These are phyloP conservation scores for Oryza punctata DNA, from an alignment of 176 grass and related monocot genomes.

Conservation along the genomic window DNA sequence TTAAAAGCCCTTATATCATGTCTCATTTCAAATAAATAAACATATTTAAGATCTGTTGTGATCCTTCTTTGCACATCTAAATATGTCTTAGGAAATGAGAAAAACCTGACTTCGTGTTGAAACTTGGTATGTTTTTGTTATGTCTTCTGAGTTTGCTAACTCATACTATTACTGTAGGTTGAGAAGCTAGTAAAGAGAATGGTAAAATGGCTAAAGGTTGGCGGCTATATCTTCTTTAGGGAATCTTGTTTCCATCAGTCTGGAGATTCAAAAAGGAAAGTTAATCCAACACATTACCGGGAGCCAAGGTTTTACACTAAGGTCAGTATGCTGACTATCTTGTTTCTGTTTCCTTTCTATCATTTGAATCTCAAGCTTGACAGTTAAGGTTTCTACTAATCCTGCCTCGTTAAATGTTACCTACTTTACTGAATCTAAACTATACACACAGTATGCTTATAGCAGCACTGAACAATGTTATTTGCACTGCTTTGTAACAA, in stretches of 20 bases:
- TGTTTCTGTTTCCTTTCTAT: background rate
- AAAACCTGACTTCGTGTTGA: background rate
- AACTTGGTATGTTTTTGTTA: background rate
- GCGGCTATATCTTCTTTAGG: slow-evolving; percentile 94
- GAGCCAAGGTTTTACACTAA: slow-evolving; percentile 95
- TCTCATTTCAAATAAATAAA: slow-evolving; percentile 4
- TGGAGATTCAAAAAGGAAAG: slow-evolving; percentile 96
- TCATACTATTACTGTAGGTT: slow-evolving; percentile 53
- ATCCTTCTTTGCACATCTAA: background rate
- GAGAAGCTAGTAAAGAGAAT: slow-evolving; percentile 78
- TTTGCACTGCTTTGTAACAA: background rate
- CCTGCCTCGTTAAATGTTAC: background rate
- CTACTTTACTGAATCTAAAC: slow-evolving; percentile 2
- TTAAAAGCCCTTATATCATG: background rate
- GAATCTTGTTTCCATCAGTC: slow-evolving; percentile 99
- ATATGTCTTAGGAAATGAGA: slow-evolving; percentile 9
- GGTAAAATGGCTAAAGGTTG: slow-evolving; percentile 89
- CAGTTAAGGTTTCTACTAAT: background rate
- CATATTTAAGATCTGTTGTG: background rate
- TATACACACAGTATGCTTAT: background rate
- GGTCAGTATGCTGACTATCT: slow-evolving; percentile 45
- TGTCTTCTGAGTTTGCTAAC: background rate
- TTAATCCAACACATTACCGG: slow-evolving; percentile 94
- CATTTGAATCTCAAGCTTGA: slow-evolving; percentile 1
- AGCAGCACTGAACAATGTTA: background rate